Conservation (phyloP, 73 alveolate genomes). For the Symbiodinium natans region DNA sequence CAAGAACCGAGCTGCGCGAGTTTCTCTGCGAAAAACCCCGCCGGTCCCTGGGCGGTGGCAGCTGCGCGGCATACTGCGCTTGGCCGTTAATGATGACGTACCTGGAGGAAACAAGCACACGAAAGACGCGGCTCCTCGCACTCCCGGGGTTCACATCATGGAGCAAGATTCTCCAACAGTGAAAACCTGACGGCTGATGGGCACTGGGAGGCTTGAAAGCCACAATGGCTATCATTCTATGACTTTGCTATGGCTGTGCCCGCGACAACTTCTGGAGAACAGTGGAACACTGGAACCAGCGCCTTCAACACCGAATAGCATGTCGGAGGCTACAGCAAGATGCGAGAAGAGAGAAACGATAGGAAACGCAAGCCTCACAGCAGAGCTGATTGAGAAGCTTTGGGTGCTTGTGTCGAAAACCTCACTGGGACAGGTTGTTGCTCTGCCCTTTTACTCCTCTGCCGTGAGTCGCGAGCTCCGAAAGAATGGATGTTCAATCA, state of each 20-base stretch:
- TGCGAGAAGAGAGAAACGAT: too few species aligned
- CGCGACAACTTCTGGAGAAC: conserved; percentile 36
- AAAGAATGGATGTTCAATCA: conserved; percentile 57
- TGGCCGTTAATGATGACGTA: conserved; percentile 50
- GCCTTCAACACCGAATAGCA: conserved; percentile 20
- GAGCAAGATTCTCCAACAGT: conserved; percentile 88
- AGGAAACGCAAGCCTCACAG: conserved; percentile 26
- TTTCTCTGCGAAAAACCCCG: too few species aligned
- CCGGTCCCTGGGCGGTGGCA: conserved; percentile 73
- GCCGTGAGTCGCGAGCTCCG: conserved; percentile 24
- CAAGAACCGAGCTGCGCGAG: too few species aligned
- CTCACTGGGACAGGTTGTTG: not conserved
- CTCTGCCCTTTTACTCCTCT: not conserved
- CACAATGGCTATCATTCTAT: too few species aligned
- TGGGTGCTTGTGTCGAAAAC: conserved; percentile 58
- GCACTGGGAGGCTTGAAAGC: not conserved
- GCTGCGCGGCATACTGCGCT: conserved; percentile 79
- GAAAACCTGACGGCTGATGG: conserved; percentile 9
- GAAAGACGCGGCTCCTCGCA: not conserved
- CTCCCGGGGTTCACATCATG: conserved; percentile 43
- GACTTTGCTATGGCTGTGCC: too few species aligned
- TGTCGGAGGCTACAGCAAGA: too few species aligned
- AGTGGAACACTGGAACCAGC: conserved; percentile 51
- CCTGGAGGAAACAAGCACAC: not conserved
- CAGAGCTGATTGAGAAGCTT: conserved; percentile 72